Base-by-base conservation (phyloP, 441 rosid species). In the Eutrema salsugineum region DNA sequence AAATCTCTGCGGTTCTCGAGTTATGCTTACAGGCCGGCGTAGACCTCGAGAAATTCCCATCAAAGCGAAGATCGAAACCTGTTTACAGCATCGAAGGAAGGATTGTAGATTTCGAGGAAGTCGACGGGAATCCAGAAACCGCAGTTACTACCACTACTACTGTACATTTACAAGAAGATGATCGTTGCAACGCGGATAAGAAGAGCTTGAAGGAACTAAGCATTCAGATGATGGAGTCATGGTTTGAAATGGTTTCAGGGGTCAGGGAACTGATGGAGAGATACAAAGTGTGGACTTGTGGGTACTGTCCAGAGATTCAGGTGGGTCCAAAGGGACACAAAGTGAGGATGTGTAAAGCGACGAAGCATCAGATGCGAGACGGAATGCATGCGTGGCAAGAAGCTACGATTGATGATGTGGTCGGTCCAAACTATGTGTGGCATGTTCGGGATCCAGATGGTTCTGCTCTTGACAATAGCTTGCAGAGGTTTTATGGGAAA, bases 381-480 rank as follows among this genome's bases (percentile, higher is more conserved):
- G 94, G 98, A 70, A 79, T 87, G 82, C 96, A 89, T 55, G 93
- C 93, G 0, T 93, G 97, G 97, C 97, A 91, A 78, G 97, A 93
- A 77, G 97, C 98, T 1, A 88, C 84, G 0, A 44, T 86, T 5
- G 85, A 89, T 54, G 97, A 93, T 77, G 77, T 93, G 39, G 80
- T 93, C 5, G 82, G 90, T 73, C 91, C 86, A 20, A 93, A 88
- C 81, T 91, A 81, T 70, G 98, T 86, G 11, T 93, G 94, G 97
- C 94, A 88, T 81, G 93, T 90, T 19, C 73, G 68, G 17, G 85
- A 93, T 74, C 77, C 75, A 24, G 67, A 81, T 27, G 66, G 84
- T 46, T 84, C 84, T 62, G 81, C 84, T 56, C 82, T 89, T 70
- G 80, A 74, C 44, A 93, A 89, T 77, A 81, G 80, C 55, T 78